Conservation (phyloP, 148 eudicot species). For the Rhododendron molle region DNA sequence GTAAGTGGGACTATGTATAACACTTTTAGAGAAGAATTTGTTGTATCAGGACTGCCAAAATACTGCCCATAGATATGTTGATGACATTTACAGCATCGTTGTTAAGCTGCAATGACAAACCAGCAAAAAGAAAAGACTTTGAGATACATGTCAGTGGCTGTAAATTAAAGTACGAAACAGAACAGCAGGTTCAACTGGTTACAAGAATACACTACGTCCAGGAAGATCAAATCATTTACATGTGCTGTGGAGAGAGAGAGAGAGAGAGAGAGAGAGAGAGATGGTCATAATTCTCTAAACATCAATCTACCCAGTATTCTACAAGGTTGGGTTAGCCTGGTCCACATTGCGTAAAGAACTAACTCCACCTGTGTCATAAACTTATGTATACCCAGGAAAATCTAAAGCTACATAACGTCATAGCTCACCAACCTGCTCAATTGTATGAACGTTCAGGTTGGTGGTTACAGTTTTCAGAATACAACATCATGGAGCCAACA, state of each 20-base stretch:
- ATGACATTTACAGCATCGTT: slow-evolving; percentile 82
- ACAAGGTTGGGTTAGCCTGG: not conserved
- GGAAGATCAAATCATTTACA: not conserved
- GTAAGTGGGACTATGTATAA: slow-evolving; percentile 18
- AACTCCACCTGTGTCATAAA: not conserved
- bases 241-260: not conserved
- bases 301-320: not conserved
- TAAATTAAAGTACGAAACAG: not conserved
- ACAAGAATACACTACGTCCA: not conserved
- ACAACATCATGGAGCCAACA: no score
- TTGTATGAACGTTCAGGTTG: not conserved
- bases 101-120: slow-evolving; percentile 57
- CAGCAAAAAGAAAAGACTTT: not conserved
- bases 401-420: not conserved
- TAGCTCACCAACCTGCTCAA: not conserved
- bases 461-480: not conserved
- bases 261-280: not conserved
- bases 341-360: not conserved
- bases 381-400: not conserved
- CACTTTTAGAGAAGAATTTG: slow-evolving; percentile 42
- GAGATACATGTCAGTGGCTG: not conserved
- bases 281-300: not conserved
- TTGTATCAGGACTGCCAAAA: slow-evolving; percentile 66
- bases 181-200: not conserved
- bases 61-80: slow-evolving; percentile 83